A percentile compares a stretch with the other conserved stretches of the same genome.
Evolutionary conservation across 805 yeast species (phyloP).

Genomic region (Ogataea zsoltii): DNA sequence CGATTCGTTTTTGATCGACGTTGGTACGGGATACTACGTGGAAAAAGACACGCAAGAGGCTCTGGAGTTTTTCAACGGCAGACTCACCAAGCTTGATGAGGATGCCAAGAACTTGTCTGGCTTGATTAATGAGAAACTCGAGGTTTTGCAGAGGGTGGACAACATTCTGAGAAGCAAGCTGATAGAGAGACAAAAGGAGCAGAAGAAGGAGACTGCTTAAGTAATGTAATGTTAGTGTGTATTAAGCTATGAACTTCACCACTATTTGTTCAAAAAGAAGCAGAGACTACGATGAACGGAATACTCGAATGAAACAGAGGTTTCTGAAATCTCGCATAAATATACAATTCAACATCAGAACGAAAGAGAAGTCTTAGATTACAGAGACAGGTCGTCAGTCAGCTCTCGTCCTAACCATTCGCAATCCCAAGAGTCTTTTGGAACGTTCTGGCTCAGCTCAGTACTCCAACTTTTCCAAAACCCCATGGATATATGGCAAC

Average conservation of each 20-base stretch:
- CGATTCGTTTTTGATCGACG: slow-evolving; percentile 80
- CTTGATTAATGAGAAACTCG: slow-evolving; percentile 74
- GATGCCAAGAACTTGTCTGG: slow-evolving; percentile 75
- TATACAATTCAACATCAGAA: not conserved
- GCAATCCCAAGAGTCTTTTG: too few relatives aligned
- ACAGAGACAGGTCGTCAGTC: too few relatives aligned
- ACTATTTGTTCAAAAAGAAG: too few relatives aligned
- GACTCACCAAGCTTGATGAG: slow-evolving; percentile 67
- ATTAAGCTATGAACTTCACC: too few relatives aligned
- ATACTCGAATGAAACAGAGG: too few relatives aligned
- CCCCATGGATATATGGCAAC: slow-evolving; percentile 27
- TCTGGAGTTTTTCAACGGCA: slow-evolving; percentile 65
- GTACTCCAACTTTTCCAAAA: slow-evolving; percentile 25
- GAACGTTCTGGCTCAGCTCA: too few relatives aligned
- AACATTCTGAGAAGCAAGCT: slow-evolving; percentile 54
- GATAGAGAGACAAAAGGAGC: slow-evolving; percentile 43
- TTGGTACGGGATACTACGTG: slow-evolving; percentile 94
- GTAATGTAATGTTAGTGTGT: too few relatives aligned
- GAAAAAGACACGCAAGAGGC: slow-evolving; percentile 75
- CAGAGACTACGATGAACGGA: too few relatives aligned
- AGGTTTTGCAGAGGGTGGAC: slow-evolving; percentile 62
- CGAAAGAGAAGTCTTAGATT: too few relatives aligned
- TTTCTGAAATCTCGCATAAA: too few relatives aligned
- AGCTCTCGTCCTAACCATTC: too few relatives aligned
- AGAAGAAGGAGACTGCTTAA: slow-evolving; percentile 8